These are phyloP conservation scores for Salvia rosmarinus DNA, from an alignment of 257 asterid species.

Conservation along the genomic window DNA sequence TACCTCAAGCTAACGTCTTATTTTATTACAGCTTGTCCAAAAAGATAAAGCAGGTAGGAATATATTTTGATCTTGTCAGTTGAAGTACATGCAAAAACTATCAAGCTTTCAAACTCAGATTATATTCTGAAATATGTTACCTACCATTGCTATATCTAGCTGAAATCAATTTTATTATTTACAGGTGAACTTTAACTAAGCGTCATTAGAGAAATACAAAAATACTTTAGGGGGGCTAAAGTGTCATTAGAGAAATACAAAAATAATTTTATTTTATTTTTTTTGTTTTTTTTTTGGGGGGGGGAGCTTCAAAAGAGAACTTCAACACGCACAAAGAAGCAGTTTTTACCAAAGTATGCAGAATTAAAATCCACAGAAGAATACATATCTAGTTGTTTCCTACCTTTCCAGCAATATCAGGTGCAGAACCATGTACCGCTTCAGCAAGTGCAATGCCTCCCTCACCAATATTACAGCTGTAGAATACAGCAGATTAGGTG, in stretches of 20 bases:
- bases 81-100: background rate
- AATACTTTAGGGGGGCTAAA: background rate
- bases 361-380: background rate
- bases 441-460: conserved; percentile 99
- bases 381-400: conserved; percentile 20
- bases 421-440: conserved; percentile 99
- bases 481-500: conserved; percentile 16
- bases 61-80: no score
- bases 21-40: no score
- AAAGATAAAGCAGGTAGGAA: background rate
- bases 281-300: no score
- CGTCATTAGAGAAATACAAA: no score
- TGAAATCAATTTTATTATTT: background rate
- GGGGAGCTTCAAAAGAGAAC: conserved; percentile 1
- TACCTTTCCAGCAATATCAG: conserved; percentile 99
- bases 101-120: background rate
- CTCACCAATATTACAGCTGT: conserved; percentile 92
- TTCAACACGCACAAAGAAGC: background rate
- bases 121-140: background rate
- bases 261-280: no score
- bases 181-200: background rate
- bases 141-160: background rate
- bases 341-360: conserved; percentile 3
- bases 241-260: background rate
- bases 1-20: background rate